Base-by-base conservation (phyloP, 345 rosid genomes). In the Zanthoxylum bungeanum region DNA sequence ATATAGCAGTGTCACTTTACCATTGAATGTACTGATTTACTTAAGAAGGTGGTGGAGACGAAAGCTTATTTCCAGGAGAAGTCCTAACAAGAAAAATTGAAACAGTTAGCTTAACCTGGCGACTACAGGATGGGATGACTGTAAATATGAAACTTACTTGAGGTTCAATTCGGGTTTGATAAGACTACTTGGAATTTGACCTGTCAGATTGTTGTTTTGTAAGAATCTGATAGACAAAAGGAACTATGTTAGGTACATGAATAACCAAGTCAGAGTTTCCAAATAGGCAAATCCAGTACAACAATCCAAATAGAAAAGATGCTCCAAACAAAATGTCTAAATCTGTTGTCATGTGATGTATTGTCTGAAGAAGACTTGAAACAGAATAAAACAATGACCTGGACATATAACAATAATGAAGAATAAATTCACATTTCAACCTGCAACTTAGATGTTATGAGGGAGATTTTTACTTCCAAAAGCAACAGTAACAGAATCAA, bases 151-250 rank as follows among this genome's bases (percentile, higher is more conserved):
- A 70, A 64, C 77, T 80, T 81, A 95, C 97, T 85, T 77, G 16
- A 90, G 77, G 36, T 78, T 77, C 67, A 90, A 83, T 27, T 91
- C 87, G 2, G 86, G 76, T 72, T 76, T 78, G 57, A 73, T 58
- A 65, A 92, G 91, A 58, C 73, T 85, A 72, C 51, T 73, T 12
- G 97, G 97, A 61, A 88, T 51, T 66, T 75, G 82, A 68, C 98
- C 96, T 1, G 92, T 88, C 74, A 95, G 82, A 75, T 89, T 89
- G 75, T 95, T 95, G 89, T 92, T 92, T 75, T 95, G 93, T 66
- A 95, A 77, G 80, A 82, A 91, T 70, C 99, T 95, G 86, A 53
- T 73, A 72, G 59, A 60, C 61, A 72, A 11, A 60, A 64, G 30
- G 61, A 73, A 71, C 22, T 21, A 21, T 9, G 71, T 73, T 61